Base-by-base conservation (phyloP, 1,284 basidiomycete genomes). In the Ustilago vetiveriae region DNA sequence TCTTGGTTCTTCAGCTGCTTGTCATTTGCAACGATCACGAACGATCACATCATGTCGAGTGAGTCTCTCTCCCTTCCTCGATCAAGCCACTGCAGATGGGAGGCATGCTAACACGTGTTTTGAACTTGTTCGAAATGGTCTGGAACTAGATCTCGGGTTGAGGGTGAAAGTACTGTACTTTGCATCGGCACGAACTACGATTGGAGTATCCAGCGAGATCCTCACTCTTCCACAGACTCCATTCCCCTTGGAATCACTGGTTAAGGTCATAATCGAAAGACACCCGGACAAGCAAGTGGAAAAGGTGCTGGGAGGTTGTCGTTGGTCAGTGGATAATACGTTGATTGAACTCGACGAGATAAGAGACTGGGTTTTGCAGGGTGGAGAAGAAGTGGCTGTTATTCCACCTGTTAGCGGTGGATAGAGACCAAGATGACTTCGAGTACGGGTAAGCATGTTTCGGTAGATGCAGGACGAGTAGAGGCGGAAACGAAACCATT, bases 371-470 rank as follows among this genome's bases (percentile, higher is more conserved):
- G 24, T 10, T 13, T 79, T 92, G 39, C 85, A 82, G 35, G 89
- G 89, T 9, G 90, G 90, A 13, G 90, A 92, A 79, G 89, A 90
- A 72, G 87, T 92, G 4, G 90, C 88, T 19, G 85, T 91, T 27
- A 92, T 92, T 42, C 90, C 89, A 69, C 91, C 90, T 6, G 90
- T 92, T 0, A 90, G 89, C 50, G 91, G 91, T 6, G 73, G 73
- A 16, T 72, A 23, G 19, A 22, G 19, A 4, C 1, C 29, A 30
- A 5, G 21, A 64, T 63, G 59, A 39, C 50, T n/a, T 16, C 43
- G 4, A 14, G 32, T 1, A 6, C 27, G 7, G 30, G 11, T 8
- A 11, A 23, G 2, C 26, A 41, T 7, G 41, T 56, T 2, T 22
- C 30, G 3, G 39, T 63, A 13, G 45, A 37, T n/a, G 52, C 39